A percentile compares a stretch with the other conserved stretches of the same genome.
phyloP scores from a whole-genome alignment of 2,329 filamentous ascomycete genomes.

The Claviceps paspali region DNA sequence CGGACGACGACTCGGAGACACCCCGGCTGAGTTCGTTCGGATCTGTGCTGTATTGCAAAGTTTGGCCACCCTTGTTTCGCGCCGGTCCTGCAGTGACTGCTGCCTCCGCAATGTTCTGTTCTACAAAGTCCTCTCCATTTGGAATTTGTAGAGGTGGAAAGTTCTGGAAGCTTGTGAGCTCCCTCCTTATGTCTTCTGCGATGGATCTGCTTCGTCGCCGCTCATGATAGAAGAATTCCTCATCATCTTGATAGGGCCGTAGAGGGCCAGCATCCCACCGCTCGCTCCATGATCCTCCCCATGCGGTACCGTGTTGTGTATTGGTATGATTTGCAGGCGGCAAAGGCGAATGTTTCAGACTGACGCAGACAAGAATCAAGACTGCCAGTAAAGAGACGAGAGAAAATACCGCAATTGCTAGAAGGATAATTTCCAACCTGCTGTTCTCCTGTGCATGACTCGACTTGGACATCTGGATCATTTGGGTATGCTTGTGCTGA shows the following conservation, averaged over 20 bases:
- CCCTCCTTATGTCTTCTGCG: slow-evolving; percentile 11
- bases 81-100: background rate
- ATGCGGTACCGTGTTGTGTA: slow-evolving; percentile 5
- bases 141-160: slow-evolving; percentile 1
- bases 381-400: slow-evolving; percentile 18
- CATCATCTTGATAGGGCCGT: slow-evolving; percentile 9
- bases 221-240: slow-evolving; percentile 11
- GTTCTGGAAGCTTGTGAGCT: slow-evolving; percentile 10
- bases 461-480: slow-evolving; percentile 11
- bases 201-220: slow-evolving; percentile 14
- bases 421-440: slow-evolving; percentile 18
- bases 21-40: background rate
- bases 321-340: background rate
- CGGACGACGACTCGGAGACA: slow-evolving; percentile 10
- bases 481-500: background rate
- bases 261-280: slow-evolving; percentile 4
- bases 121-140: background rate
- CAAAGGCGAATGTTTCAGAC: slow-evolving; percentile 7
- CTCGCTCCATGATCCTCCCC: slow-evolving; percentile 8
- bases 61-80: background rate
- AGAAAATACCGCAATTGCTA: slow-evolving; percentile 18
- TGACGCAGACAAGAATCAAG: slow-evolving; percentile 16
- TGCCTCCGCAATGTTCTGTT: background rate
- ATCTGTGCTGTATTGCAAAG: background rate
- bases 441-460: slow-evolving; percentile 13